These are phyloP conservation scores for Ganoderma lingzhi DNA, from an alignment of 1,284 basidiomycete genomes.

Conservation along the genomic window DNA sequence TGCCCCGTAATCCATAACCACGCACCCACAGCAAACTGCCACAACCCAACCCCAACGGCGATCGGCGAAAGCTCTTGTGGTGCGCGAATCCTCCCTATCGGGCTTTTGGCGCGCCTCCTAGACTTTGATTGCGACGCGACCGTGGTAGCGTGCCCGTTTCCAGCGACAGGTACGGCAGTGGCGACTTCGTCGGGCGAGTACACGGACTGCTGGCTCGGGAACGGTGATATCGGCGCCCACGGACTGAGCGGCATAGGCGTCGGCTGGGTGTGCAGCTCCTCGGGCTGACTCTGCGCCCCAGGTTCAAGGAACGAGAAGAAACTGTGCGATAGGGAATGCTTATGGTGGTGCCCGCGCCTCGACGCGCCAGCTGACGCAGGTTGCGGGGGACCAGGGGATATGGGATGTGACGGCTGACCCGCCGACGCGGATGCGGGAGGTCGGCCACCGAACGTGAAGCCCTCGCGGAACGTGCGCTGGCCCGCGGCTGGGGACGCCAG, in stretches of 20 bases:
- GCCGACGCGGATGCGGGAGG: slow-evolving; percentile 43
- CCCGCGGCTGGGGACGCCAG: slow-evolving; percentile 47
- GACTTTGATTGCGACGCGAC: slow-evolving; percentile 7
- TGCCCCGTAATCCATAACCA: slow-evolving; percentile 94
- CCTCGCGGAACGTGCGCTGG: slow-evolving; percentile 53
- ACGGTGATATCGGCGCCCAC: slow-evolving; percentile 56
- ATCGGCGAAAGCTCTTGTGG: slow-evolving; percentile 33
- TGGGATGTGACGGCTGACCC: slow-evolving; percentile 35
- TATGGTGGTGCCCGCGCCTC: slow-evolving; percentile 88
- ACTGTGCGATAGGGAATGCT: slow-evolving; percentile 93
- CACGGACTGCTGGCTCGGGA: slow-evolving; percentile 37
- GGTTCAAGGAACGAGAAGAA: slow-evolving; percentile 74
- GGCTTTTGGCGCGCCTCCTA: slow-evolving; percentile 29
- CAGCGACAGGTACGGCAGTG: not conserved
- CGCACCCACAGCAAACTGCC: slow-evolving; percentile 69
- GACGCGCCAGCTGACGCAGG: slow-evolving; percentile 47
- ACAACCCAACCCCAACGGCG: slow-evolving; percentile 42
- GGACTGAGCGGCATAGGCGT: slow-evolving; percentile 61
- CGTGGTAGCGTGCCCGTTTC: slow-evolving; percentile 7
- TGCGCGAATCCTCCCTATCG: slow-evolving; percentile 35
- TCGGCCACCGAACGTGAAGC: slow-evolving; percentile 71
- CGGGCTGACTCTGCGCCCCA: slow-evolving; percentile 34
- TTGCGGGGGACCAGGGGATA: slow-evolving; percentile 25
- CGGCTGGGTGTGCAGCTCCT: slow-evolving; percentile 56
- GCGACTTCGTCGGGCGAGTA: slow-evolving; percentile 19